phyloP scores from a whole-genome alignment of 768 basidiomycete species.

The Megacollybia marginata region DNA sequence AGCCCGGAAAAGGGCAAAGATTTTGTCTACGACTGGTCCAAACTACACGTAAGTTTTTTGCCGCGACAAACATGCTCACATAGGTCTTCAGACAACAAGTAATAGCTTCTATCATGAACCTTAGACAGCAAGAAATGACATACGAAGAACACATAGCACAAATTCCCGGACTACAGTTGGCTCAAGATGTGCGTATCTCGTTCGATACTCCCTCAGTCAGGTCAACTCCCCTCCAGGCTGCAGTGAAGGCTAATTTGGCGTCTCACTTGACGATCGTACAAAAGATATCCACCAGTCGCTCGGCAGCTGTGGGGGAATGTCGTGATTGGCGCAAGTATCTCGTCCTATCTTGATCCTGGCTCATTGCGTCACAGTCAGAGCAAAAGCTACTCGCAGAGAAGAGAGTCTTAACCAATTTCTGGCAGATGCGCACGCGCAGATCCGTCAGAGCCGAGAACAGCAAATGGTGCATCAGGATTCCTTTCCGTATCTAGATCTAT shows the following conservation, averaged over 20 bases:
- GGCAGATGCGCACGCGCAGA: slow-evolving; percentile 24
- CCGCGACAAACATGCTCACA: background rate
- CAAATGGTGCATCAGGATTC: slow-evolving; percentile 22
- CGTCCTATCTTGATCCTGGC: background rate
- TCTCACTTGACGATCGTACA: slow-evolving; percentile 19
- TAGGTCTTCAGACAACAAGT: slow-evolving; percentile 20
- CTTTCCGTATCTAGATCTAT: background rate
- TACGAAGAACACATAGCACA: slow-evolving; percentile 19
- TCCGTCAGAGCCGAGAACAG: slow-evolving; percentile 26
- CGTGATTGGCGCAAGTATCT: slow-evolving; percentile 28
- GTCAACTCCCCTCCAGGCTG: slow-evolving; percentile 11
- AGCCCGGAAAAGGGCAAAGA: slow-evolving; percentile 23
- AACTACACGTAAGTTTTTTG: slow-evolving; percentile 19
- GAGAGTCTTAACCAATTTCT: slow-evolving; percentile 21
- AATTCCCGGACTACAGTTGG: slow-evolving; percentile 14
- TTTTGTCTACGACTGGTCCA: slow-evolving; percentile 20
- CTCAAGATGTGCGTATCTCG: slow-evolving; percentile 16
- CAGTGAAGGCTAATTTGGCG: slow-evolving; percentile 13
- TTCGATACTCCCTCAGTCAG: background rate
- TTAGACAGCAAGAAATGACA: slow-evolving; percentile 20
- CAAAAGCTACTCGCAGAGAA: slow-evolving; percentile 18
- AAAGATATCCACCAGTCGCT: slow-evolving; percentile 27
- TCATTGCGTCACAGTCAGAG: slow-evolving; percentile 17
- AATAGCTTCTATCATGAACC: slow-evolving; percentile 15
- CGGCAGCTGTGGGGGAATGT: slow-evolving; percentile 24